Evolutionary conservation across 2,329 filamentous ascomycete species (phyloP).

Genomic region (Penicillium paneum): DNA sequence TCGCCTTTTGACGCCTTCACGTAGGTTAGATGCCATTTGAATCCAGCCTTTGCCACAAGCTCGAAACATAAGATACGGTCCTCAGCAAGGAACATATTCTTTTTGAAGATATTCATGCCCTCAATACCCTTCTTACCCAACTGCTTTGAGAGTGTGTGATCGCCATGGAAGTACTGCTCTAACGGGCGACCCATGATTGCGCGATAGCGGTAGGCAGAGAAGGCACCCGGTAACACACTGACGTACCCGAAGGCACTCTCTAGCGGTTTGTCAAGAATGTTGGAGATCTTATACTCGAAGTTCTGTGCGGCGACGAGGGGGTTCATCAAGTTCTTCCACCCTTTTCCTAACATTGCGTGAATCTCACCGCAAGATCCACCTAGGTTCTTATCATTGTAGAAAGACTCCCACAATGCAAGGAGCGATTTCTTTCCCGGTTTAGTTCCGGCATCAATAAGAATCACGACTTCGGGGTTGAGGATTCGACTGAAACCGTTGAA

Average conservation of each 20-base stretch:
- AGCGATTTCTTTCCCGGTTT: slow-evolving; percentile 91
- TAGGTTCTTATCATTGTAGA: slow-evolving; percentile 98
- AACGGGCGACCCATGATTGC: slow-evolving; percentile 95
- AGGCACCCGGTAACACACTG: slow-evolving; percentile 92
- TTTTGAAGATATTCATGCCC: slow-evolving; percentile 99
- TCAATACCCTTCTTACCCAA: slow-evolving; percentile 98
- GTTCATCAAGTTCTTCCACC: slow-evolving; percentile 86
- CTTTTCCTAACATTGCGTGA: slow-evolving; percentile 89
- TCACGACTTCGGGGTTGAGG: slow-evolving; percentile 91
- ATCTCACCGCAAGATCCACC: slow-evolving; percentile 98
- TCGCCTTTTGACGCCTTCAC: slow-evolving; percentile 98
- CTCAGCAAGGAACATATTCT: slow-evolving; percentile 99
- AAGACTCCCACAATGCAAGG: slow-evolving; percentile 90
- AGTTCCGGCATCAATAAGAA: slow-evolving; percentile 91
- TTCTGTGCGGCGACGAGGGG: slow-evolving; percentile 93
- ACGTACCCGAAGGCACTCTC: slow-evolving; percentile 97
- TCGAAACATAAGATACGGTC: slow-evolving; percentile 99
- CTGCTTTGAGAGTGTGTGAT: slow-evolving; percentile 90
- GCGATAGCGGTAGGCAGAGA: slow-evolving; percentile 93
- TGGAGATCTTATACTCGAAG: slow-evolving; percentile 99
- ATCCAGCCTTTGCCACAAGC: slow-evolving; percentile 92
- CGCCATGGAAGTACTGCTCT: slow-evolving; percentile 98
- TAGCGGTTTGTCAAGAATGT: slow-evolving; percentile 94
- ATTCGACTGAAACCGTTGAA: slow-evolving; percentile 97
- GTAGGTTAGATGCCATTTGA: slow-evolving; percentile 97